Evolutionary conservation across 345 rosid genomes (phyloP), one percentile per base, ranked within the genome.

Genomic region (Cardamine occulta): DNA sequence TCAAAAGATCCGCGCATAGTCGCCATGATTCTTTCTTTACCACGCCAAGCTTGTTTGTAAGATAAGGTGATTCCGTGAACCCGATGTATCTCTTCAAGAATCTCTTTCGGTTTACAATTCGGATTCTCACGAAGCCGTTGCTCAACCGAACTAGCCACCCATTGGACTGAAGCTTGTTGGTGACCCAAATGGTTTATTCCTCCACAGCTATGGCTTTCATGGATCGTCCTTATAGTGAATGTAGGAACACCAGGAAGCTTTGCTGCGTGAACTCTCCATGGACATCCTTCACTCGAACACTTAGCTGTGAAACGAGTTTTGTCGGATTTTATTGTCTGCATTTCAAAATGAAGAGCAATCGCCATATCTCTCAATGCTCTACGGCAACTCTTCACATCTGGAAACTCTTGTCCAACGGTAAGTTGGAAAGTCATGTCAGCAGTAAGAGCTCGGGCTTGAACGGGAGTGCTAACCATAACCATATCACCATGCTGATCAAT

Each of bases 1-100:
- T 96, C 98, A 32, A 96, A 96, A 39, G 99, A 90, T 17, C 99
- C 98, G n/a, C 98, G 94, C 98, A 96, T 89, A 10, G 88, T 91
- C 17, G 97, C 93, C 98, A 93, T 96, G 71, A 96, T 91, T 26
- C 97, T 90, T 77, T 96, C 98, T 82, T 96, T 96, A 69, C 99
- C 99, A 62, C 99, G 89, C 99, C 99, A 96, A 18, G 99, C 99
- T 85, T 93, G 99, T 83, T 96, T 96, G 83, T 93, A 96, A 0
- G 99, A 90, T 42, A 96, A 77, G 37, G 99, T 88, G 53, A 96
- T 96, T 9, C 99, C 99, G 44, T 93, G 99, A 45, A 84, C 88
- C 42, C 97, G 85, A 60, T 96, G 99, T 63, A 96, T 96, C 88
- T 96, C 98, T 83, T 96, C 99, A 53, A 90, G 82, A 80, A 93